Evolutionary conservation across 75 land plant genomes (phyloP), one percentile per base, ranked within the genome.

Genomic region (Pinus albicaulis): DNA sequence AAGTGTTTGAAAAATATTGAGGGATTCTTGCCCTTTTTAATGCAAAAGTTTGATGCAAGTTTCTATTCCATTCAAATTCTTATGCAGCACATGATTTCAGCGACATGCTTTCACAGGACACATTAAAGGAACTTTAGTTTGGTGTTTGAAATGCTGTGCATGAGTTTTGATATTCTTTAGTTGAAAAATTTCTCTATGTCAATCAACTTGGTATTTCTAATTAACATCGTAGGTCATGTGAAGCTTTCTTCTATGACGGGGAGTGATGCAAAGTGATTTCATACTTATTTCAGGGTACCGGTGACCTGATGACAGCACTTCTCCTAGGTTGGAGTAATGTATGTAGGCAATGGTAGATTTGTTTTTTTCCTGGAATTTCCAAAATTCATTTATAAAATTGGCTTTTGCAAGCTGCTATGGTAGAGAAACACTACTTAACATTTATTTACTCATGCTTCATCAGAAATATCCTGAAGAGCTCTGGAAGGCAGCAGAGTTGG

Each of bases 271-370:
- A 68, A 68, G 71, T 19, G 52, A 68, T 68, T 68, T 68, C 53
- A 68, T 68, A 1, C 12, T 68, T 3, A 41, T 60, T 76, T 55
- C 78, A 94, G 99, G 99, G 99, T 22, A 96, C 99, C 24, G 99
- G 99, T 41, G 99, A 96, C 81, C 74, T 96, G 28, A 92, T 84
- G 90, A 89, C 98, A 38, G 92, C 99, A 23, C 92, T 96, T 74
- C 79, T 96, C 57, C 89, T 96, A 68, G 99, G 99, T 77, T 96
- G 98, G 98, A 96, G 98, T 79, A 89, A 96, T 87, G 99, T 96
- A 86, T 81, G 84, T 75, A 28, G 58, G 74, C 28, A 17, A 57
- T 20, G n/a, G 38, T 19, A 23, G 70, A 26, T 36, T 68, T 68
- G 23, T n/a, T 12, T 17, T 38, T 68, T 48, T 48, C 11, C 11